Base-by-base conservation (phyloP, 257 asterid species). In the Solanum clarkiae region DNA sequence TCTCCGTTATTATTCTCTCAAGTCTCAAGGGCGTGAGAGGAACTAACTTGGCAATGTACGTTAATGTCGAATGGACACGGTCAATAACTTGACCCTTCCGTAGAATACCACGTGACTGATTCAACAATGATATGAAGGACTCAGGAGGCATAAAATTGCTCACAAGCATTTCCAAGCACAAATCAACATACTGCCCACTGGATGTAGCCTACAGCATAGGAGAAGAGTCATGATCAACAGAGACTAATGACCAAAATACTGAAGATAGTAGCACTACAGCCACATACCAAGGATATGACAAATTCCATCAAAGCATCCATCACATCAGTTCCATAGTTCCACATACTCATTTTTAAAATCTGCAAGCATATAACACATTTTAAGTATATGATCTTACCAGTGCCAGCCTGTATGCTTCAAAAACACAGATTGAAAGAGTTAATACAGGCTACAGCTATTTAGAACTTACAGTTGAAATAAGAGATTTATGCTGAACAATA, bases 81-180 rank as follows among this genome's bases (percentile, higher is more conserved):
- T 94, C 93, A 60, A 91, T 94, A 84, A 97, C 98, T 88, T 93
- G 93, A 44, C 84, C 88, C 93, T 97, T 97, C 87, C 91, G 93
- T 71, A 90, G n/a, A 57, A 89, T 66, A 60, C 97, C 95, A 49
- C 82, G 88, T 70, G 97, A 93, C 84, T 90, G 88, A 92, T 90
- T 93, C 91, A 93, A 85, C 40, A 84, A 84, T 32, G 88, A 89
- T 69, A 89, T 12, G 85, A 89, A 91, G 89, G 89, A 81, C 29
- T 65, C 13, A 79, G 93, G 99, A 1, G 99, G 98, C 86, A 86
- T 79, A 91, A 97, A 97, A 91, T 97, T 95, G 85, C 86, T 55
- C 29, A 97, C 97, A 79, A 97, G 97, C 94, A 90, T 89, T 63
- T 92, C 94, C 94, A 97, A 90, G 91, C 98, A 97, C 86, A 92